These are phyloP conservation scores for Jacaranda copaia DNA, from an alignment of 257 asterid species.

Conservation along the genomic window DNA sequence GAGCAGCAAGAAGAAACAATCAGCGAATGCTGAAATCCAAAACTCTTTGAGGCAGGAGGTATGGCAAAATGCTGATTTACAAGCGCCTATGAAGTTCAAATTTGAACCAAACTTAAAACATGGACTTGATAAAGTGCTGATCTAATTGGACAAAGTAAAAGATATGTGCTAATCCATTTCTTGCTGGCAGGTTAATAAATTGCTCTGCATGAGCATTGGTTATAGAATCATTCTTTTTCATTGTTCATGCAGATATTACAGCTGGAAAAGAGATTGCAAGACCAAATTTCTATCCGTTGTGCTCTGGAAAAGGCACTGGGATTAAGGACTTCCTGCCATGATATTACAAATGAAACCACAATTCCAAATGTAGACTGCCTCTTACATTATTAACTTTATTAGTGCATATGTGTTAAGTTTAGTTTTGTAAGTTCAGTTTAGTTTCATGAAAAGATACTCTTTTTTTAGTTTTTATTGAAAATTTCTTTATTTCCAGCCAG, in stretches of 20 bases:
- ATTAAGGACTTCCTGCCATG: constrained; percentile 50
- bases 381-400: not conserved
- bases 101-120: not conserved
- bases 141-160: too few species aligned
- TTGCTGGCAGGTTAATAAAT: not conserved
- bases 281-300: constrained; percentile 66
- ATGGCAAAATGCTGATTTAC: not conserved
- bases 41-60: constrained; percentile 58
- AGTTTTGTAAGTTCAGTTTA: too few species aligned
- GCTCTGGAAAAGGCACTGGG: constrained; percentile 69
- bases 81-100: not conserved
- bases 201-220: not conserved
- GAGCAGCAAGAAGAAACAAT: constrained; percentile 51
- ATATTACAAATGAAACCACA: constrained; percentile 36
- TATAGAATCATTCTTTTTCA: not conserved
- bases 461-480: too few species aligned
- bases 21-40: constrained; percentile 65
- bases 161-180: not conserved
- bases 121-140: too few species aligned
- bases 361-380: constrained; percentile 60
- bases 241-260: constrained; percentile 52
- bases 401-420: not conserved
- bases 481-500: constrained; percentile 35
- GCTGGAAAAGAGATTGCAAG: constrained; percentile 67
- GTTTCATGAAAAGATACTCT: too few species aligned